Percentiles rank a stretch among this genome's conserved stretches.
phyloP scores from a whole-genome alignment of 257 asterid genomes.

The Catharanthus roseus region DNA sequence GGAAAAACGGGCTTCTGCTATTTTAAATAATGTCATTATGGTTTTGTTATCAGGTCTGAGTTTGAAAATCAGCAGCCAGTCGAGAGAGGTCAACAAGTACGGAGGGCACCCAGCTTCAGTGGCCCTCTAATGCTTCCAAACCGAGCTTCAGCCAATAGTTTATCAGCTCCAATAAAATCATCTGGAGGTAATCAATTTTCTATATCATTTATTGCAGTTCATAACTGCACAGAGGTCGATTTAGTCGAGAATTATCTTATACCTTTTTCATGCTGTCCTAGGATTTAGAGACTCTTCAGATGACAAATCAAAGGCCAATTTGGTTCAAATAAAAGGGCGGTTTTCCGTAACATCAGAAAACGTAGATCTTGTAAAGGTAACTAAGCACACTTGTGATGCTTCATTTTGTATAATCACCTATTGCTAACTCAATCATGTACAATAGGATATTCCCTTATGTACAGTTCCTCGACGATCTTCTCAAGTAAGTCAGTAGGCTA shows the following conservation, averaged over 20 bases:
- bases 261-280: conserved; percentile 23
- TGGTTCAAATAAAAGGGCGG: conserved; percentile 97
- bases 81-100: conserved; percentile 55
- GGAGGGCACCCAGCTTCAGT: conserved; percentile 89
- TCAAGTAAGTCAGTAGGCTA: conserved; percentile 45
- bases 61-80: conserved; percentile 51
- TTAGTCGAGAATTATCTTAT: conserved; percentile 4
- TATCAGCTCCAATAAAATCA: conserved; percentile 96
- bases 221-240: not conserved
- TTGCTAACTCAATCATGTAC: conserved; percentile 42
- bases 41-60: conserved; percentile 53
- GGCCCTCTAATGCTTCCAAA: conserved; percentile 93
- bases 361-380: conserved; percentile 96
- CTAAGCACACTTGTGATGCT: conserved; percentile 16
- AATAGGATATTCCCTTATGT: conserved; percentile 78
- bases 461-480: conserved; percentile 67
- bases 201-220: not conserved
- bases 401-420: conserved; percentile 18
- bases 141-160: conserved; percentile 97
- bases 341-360: conserved; percentile 98
- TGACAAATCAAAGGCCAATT: conserved; percentile 75
- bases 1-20: not conserved
- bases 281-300: conserved; percentile 82
- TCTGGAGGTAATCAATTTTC: conserved; percentile 62
- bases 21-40: not conserved